Evolutionary conservation across 805 yeast species (phyloP), one percentile per base, ranked within the genome.

Genomic region (Kuraishia cidri): DNA sequence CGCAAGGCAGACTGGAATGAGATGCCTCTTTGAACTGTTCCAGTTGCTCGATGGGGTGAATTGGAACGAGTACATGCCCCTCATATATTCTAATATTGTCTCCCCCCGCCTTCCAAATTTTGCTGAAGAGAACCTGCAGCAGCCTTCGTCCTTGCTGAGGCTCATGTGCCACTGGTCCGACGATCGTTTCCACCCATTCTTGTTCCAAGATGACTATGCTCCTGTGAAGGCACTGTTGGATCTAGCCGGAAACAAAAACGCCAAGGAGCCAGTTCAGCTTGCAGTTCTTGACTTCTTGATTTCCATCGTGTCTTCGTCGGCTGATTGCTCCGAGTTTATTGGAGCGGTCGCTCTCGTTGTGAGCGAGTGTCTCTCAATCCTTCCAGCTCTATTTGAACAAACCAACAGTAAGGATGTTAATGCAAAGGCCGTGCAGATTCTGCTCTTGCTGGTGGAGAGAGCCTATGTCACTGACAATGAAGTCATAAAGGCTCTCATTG

Each of bases 81-180:
- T 54, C 2, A 69, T 92, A 9, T 80, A 71, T 46, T 49, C 54
- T 3, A 48, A 60, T 16, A 61, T 86, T 15, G 60, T 90, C 10
- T 45, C 52, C 14, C 87, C 94, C 6, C 71, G 94, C 46, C 61
- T 92, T 43, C 61, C 39, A 1, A 60, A 66, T 9, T 90, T 90
- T 53, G 79, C 79, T 3, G 67, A 59, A 26, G 95, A 82, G 45
- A 92, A 90, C 50, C 60, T 80, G 21, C 94, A 86, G 48, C 86
- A 81, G 45, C 79, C 90, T 1, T 86, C 97, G 0, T 69, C 94
- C 0, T 50, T 90, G 28, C 58, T 88, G 72, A 72, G 64, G 35
- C 49, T 86, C 7, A 69, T 90, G 45, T 54, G 73, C 5, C 71
- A 94, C 76, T 60, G 81, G 31, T 48, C 62, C 4, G 50, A 56